These are phyloP conservation scores for Paxillus rubicundulus DNA, from an alignment of 768 basidiomycete species.

Conservation along the genomic window DNA sequence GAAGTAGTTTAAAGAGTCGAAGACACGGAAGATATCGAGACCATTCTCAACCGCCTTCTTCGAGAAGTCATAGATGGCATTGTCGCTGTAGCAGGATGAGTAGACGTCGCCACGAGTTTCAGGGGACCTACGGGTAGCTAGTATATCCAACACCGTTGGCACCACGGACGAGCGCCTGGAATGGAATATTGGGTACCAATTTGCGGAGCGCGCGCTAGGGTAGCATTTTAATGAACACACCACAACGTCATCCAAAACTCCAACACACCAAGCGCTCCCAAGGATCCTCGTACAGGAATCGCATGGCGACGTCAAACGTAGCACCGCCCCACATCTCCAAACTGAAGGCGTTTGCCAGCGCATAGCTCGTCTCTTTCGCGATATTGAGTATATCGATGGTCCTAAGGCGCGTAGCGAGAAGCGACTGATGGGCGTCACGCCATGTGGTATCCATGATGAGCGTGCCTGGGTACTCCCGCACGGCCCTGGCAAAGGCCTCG, in stretches of 20 bases:
- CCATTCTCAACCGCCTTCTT: constrained; percentile 99
- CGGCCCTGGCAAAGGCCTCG: constrained; percentile 97
- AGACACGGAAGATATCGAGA: constrained; percentile 98
- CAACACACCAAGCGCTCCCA: constrained; percentile 89
- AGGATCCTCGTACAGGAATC: constrained; percentile 99
- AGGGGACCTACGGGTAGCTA: constrained; percentile 79
- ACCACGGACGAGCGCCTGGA: constrained; percentile 97
- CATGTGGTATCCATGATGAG: constrained; percentile 99
- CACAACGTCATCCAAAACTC: background rate
- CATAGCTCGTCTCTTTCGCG: constrained; percentile 95
- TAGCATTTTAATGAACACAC: constrained; percentile 10
- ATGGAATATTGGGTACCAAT: constrained; percentile 96
- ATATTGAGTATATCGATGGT: constrained; percentile 98
- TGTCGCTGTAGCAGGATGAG: constrained; percentile 58
- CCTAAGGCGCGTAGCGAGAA: constrained; percentile 92
- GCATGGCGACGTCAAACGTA: constrained; percentile 98
- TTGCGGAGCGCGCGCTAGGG: constrained; percentile 83
- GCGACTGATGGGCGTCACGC: constrained; percentile 98
- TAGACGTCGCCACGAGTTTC: background rate
- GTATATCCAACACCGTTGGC: constrained; percentile 99
- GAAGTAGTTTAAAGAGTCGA: constrained; percentile 98
- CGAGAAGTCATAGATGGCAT: constrained; percentile 99
- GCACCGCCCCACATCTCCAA: constrained; percentile 99
- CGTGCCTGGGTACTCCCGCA: constrained; percentile 91
- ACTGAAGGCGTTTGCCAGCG: constrained; percentile 92